phyloP scores from a whole-genome alignment of 192 early-diverging fungal species.

The Entomortierella parvispora region DNA sequence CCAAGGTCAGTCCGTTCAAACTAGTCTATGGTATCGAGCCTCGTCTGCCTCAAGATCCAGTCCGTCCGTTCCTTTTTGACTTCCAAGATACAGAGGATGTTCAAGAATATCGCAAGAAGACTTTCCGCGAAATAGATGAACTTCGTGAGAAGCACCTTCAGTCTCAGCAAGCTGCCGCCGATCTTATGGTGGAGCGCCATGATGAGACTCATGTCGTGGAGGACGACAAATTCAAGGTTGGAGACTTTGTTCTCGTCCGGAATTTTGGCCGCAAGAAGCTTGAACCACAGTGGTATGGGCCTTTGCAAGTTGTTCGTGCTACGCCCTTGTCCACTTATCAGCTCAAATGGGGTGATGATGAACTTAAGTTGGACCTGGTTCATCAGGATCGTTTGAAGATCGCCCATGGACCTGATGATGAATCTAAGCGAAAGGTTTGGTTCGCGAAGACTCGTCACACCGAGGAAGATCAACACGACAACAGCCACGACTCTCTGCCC shows the following conservation, averaged over 20 bases:
- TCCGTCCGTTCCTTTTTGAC: slow-evolving; percentile 19
- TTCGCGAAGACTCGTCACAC: neutral
- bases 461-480: neutral
- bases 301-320: neutral
- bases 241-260: neutral
- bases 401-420: neutral
- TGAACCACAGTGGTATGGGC: neutral
- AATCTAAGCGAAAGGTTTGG: neutral
- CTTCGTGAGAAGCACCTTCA: neutral
- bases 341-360: slow-evolving; percentile 7
- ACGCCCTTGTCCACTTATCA: slow-evolving; percentile 2
- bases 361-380: slow-evolving; percentile 2
- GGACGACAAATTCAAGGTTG: neutral
- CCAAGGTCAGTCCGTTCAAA: slow-evolving; percentile 13
- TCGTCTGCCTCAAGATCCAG: slow-evolving; percentile 11
- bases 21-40: slow-evolving; percentile 31
- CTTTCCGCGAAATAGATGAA: neutral
- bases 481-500: neutral
- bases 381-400: slow-evolving; percentile 14
- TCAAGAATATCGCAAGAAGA: no score
- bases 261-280: neutral
- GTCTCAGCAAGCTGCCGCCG: neutral
- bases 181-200: neutral
- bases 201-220: neutral
- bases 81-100: neutral